Percentiles rank a stretch among this genome's conserved stretches.
These are phyloP conservation scores for Pachyrhizus erosus DNA, from an alignment of 306 rosid genomes.

Conservation along the genomic window DNA sequence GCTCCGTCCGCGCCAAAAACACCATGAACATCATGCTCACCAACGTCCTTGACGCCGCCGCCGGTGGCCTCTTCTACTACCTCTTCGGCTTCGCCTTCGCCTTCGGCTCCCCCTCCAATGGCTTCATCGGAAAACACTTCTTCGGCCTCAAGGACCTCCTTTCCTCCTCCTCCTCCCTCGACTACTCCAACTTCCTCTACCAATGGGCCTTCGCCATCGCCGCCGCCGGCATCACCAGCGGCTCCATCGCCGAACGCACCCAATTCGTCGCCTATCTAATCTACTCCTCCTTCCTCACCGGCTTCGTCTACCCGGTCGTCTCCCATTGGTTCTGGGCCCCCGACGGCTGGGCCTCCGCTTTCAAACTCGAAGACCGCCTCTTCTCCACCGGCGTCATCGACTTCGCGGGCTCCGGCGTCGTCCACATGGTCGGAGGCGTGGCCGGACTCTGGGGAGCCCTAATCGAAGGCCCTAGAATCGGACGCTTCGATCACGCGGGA, in stretches of 20 bases:
- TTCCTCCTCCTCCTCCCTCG: background rate
- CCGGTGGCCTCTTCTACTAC: conserved; percentile 88
- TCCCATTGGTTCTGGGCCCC: conserved; percentile 93
- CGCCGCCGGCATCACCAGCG: conserved; percentile 93
- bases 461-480: conserved; percentile 89
- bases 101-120: conserved; percentile 75
- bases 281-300: conserved; percentile 85
- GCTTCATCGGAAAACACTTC: conserved; percentile 84
- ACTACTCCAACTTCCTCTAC: conserved; percentile 74
- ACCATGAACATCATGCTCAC: conserved; percentile 99
- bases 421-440: conserved; percentile 88
- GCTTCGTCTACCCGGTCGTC: conserved; percentile 88
- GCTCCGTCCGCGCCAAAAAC: conserved; percentile 98
- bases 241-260: conserved; percentile 89
- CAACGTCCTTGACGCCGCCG: conserved; percentile 91
- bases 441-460: conserved; percentile 91
- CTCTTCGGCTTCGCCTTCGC: conserved; percentile 97
- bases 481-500: conserved; percentile 74
- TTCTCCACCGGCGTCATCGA: conserved; percentile 81
- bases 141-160: conserved; percentile 74
- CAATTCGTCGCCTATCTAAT: conserved; percentile 88
- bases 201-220: conserved; percentile 99
- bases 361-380: conserved; percentile 29
- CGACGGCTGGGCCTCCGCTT: conserved; percentile 84
- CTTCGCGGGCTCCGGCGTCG: conserved; percentile 94